Conservation (phyloP, 176 grass and related monocot species). For the Saccharum officinarum region DNA sequence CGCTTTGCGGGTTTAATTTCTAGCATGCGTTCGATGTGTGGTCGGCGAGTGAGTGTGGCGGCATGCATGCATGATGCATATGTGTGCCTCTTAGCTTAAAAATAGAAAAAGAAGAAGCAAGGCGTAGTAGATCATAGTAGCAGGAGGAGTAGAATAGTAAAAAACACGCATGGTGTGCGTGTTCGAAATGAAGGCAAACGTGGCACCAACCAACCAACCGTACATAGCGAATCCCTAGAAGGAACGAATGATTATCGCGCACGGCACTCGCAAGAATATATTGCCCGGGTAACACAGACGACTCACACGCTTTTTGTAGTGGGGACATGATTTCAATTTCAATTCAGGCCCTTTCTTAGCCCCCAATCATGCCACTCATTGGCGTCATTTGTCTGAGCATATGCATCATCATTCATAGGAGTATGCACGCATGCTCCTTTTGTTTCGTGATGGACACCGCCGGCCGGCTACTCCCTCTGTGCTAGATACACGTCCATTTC, state of each 20-base stretch:
- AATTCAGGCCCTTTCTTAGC: background rate
- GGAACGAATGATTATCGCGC: background rate
- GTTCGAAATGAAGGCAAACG: background rate
- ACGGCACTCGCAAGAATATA: background rate
- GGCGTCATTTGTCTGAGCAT: background rate
- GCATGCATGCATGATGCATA: too few relatives aligned
- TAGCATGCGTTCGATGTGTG: too few relatives aligned
- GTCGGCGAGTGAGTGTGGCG: too few relatives aligned
- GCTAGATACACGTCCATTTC: too few relatives aligned
- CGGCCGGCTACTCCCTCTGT: background rate
- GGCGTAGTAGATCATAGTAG: too few relatives aligned
- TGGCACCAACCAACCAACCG: conserved; percentile 9
- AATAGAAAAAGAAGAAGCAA: too few relatives aligned
- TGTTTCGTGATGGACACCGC: background rate
- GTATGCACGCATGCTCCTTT: background rate
- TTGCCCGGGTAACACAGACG: background rate
- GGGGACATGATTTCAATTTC: background rate
- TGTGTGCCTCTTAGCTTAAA: too few relatives aligned
- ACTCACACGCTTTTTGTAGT: background rate
- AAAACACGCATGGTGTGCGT: too few relatives aligned
- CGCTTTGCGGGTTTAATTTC: too few relatives aligned
- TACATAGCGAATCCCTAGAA: conserved; percentile 10
- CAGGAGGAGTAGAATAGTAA: too few relatives aligned
- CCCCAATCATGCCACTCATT: conserved; percentile 25
- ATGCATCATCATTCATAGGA: too few relatives aligned